Evolutionary conservation across 2,329 filamentous ascomycete genomes (phyloP).

Genomic region (Colletotrichum liaoningense): DNA sequence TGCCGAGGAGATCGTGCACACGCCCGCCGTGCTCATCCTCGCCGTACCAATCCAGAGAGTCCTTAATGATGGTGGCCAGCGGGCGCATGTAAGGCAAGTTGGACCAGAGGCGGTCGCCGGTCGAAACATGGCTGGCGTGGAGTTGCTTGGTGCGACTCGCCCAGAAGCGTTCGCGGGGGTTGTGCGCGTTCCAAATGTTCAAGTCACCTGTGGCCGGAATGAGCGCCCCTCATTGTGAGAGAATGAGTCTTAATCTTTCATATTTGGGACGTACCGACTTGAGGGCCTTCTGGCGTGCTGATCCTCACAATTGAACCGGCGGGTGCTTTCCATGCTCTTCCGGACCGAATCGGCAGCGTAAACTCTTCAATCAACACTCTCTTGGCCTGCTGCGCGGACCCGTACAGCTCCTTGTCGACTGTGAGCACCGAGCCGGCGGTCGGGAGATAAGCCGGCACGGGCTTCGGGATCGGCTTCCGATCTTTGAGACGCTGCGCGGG

Average conservation of each 20-base stretch:
- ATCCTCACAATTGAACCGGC: constrained; percentile 78
- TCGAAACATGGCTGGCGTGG: constrained; percentile 79
- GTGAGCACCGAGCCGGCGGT: constrained; percentile 54
- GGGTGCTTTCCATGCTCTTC: constrained; percentile 77
- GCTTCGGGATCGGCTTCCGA: constrained; percentile 57
- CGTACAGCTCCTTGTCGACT: constrained; percentile 64
- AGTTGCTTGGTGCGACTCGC: constrained; percentile 82
- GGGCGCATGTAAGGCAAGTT: constrained; percentile 82
- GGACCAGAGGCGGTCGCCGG: constrained; percentile 81
- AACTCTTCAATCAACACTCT: constrained; percentile 62
- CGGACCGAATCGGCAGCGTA: constrained; percentile 78
- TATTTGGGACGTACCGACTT: constrained; percentile 65
- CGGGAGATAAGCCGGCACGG: constrained; percentile 61
- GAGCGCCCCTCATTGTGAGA: neutral
- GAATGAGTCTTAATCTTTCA: no score
- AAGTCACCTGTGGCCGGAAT: constrained; percentile 69
- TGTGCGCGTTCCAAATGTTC: constrained; percentile 83
- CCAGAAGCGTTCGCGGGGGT: constrained; percentile 87
- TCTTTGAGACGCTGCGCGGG: constrained; percentile 50
- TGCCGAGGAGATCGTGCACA: constrained; percentile 84
- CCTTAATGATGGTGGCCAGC: constrained; percentile 75
- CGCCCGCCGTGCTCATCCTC: constrained; percentile 72
- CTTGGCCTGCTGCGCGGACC: constrained; percentile 65
- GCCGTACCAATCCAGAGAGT: constrained; percentile 73
- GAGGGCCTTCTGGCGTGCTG: constrained; percentile 80